These are phyloP conservation scores for Epichloe scottii DNA, from an alignment of 2,329 filamentous ascomycete genomes.

Conservation along the genomic window DNA sequence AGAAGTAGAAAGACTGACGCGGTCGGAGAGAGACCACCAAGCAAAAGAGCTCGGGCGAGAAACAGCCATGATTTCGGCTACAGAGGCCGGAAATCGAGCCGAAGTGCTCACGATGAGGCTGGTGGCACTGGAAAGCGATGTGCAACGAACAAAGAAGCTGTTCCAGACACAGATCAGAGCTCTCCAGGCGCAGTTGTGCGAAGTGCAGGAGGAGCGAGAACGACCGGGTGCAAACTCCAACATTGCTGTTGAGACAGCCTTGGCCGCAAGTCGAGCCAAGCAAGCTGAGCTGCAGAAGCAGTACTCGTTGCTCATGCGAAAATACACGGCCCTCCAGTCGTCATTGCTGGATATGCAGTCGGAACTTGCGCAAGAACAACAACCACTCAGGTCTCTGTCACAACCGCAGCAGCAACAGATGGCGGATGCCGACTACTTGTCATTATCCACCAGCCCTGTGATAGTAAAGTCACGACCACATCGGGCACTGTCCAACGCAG, in stretches of 20 bases:
- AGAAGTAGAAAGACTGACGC: slow-evolving; percentile 48
- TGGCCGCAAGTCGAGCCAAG: slow-evolving; percentile 40
- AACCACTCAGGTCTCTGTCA: background rate
- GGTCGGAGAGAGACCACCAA: slow-evolving; percentile 49
- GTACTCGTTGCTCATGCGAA: slow-evolving; percentile 34
- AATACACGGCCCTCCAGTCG: slow-evolving; percentile 39
- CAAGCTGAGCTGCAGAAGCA: slow-evolving; percentile 42
- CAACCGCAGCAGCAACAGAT: background rate
- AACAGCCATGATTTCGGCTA: slow-evolving; percentile 42
- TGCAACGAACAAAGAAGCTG: slow-evolving; percentile 28
- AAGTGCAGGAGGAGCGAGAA: slow-evolving; percentile 20
- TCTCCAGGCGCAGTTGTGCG: slow-evolving; percentile 32
- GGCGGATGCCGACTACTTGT: slow-evolving; percentile 22
- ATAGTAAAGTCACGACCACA: slow-evolving; percentile 24
- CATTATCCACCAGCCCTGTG: slow-evolving; percentile 26
- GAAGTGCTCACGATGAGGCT: slow-evolving; percentile 48
- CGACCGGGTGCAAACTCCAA: slow-evolving; percentile 18
- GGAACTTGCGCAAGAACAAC: slow-evolving; percentile 7
- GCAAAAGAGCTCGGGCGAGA: slow-evolving; percentile 49
- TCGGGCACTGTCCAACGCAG: slow-evolving; percentile 32
- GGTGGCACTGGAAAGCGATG: slow-evolving; percentile 33
- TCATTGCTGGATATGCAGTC: slow-evolving; percentile 35
- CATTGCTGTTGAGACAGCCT: slow-evolving; percentile 28
- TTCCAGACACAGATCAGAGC: slow-evolving; percentile 36
- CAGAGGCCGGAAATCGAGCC: slow-evolving; percentile 44